These are phyloP conservation scores for Emydomyces testavorans DNA, from an alignment of 2,329 filamentous ascomycete species.

Conservation along the genomic window DNA sequence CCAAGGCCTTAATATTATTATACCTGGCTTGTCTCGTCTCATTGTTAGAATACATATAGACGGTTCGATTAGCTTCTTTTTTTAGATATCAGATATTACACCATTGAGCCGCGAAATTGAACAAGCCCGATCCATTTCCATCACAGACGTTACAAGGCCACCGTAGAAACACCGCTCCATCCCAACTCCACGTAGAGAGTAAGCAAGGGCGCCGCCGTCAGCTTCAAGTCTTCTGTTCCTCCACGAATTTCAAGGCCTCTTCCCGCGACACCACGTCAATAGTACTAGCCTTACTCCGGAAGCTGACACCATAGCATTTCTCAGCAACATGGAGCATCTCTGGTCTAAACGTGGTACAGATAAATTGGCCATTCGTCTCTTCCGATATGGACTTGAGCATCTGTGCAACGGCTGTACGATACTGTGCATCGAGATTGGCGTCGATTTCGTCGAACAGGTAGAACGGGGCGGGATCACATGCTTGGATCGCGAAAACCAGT, in stretches of 20 bases:
- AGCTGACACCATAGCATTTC: conserved; percentile 95
- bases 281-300: conserved; percentile 78
- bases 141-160: background rate
- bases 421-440: conserved; percentile 94
- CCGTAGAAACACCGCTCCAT: background rate
- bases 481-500: conserved; percentile 96
- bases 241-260: conserved; percentile 85
- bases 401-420: conserved; percentile 85
- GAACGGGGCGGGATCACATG: conserved; percentile 92
- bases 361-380: conserved; percentile 61
- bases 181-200: conserved; percentile 11
- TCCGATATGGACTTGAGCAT: conserved; percentile 68
- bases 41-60: background rate
- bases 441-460: conserved; percentile 99
- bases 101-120: background rate
- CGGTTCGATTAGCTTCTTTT: background rate
- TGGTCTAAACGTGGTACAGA: conserved; percentile 95
- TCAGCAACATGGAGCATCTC: conserved; percentile 93
- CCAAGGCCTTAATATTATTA: background rate
- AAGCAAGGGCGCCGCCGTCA: background rate
- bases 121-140: background rate
- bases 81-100: conserved; percentile 8
- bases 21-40: background rate
- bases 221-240: conserved; percentile 54
- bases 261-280: conserved; percentile 83